Conservation (phyloP, 1,284 basidiomycete genomes). For the Cutaneotrichosporon sp. region DNA sequence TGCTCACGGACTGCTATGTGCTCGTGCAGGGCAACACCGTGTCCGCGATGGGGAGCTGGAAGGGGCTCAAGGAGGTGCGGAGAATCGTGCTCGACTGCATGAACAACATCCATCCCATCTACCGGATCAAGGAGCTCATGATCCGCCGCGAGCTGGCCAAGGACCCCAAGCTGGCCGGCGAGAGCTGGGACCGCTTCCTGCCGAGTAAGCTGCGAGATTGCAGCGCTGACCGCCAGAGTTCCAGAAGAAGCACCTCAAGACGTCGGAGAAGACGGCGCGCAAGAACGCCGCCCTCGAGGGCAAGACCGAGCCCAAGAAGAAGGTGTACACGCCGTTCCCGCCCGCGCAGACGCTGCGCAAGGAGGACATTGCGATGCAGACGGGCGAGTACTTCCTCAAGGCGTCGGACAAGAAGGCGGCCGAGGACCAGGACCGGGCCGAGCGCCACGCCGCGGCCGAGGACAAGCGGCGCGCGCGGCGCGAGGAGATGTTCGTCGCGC, state of each 20-base stretch:
- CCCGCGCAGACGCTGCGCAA: slow-evolving; percentile 92
- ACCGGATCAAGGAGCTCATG: slow-evolving; percentile 99
- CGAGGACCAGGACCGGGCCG: slow-evolving; percentile 45
- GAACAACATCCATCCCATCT: slow-evolving; percentile 99
- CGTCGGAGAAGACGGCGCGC: slow-evolving; percentile 84
- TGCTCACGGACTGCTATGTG: slow-evolving; percentile 95
- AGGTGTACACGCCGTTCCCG: slow-evolving; percentile 99
- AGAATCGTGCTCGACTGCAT: slow-evolving; percentile 96
- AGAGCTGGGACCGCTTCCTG: slow-evolving; percentile 97
- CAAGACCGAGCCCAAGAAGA: slow-evolving; percentile 65
- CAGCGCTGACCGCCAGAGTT: slow-evolving; percentile 60
- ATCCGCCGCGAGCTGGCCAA: slow-evolving; percentile 97
- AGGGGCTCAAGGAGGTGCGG: slow-evolving; percentile 92
- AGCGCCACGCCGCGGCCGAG: slow-evolving; percentile 72
- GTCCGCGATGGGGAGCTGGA: slow-evolving; percentile 94
- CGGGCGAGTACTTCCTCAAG: slow-evolving; percentile 98
- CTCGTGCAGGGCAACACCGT: slow-evolving; percentile 98
- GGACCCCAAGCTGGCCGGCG: slow-evolving; percentile 90
- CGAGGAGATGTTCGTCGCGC: slow-evolving; percentile 80
- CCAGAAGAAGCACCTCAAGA: slow-evolving; percentile 87
- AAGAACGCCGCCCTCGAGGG: slow-evolving; percentile 66
- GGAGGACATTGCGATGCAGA: slow-evolving; percentile 92
- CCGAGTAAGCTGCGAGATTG: slow-evolving; percentile 59
- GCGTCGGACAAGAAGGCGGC: slow-evolving; percentile 57
- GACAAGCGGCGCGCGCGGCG: slow-evolving; percentile 71